Conservation (phyloP, 345 rosid species). For the Sisymbrium irio region DNA sequence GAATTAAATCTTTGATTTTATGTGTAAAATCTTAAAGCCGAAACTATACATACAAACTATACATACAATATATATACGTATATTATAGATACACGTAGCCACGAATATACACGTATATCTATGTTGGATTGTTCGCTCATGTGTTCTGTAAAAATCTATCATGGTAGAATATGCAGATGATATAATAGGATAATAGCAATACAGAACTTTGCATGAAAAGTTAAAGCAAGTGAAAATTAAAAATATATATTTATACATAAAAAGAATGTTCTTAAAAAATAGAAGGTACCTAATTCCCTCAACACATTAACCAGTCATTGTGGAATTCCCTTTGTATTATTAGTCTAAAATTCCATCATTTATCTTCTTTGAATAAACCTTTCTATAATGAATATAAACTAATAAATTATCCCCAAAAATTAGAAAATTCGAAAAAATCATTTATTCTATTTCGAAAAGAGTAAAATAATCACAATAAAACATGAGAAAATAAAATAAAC, state of each 20-base stretch:
- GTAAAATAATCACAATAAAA: not conserved
- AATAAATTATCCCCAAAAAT: not conserved
- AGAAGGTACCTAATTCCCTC: conserved; percentile 38
- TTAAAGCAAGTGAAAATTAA: conserved; percentile 3
- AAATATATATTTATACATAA: not conserved
- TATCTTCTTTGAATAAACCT: not conserved
- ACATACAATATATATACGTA: not conserved
- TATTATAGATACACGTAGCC: not conserved
- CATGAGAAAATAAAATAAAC: not conserved
- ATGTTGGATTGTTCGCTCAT: conserved; percentile 28
- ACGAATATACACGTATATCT: conserved; percentile 33
- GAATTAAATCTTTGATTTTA: not conserved
- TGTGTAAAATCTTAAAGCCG: not conserved
- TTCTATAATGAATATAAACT: not conserved
- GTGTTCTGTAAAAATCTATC: conserved; percentile 19
- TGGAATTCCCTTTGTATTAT: conserved; percentile 29
- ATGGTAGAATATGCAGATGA: conserved; percentile 34
- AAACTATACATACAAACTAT: not conserved
- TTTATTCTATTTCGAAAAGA: not conserved
- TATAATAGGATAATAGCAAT: conserved; percentile 29
- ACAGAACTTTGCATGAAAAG: conserved; percentile 30
- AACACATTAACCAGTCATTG: conserved; percentile 32
- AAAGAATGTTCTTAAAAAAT: conserved; percentile 20
- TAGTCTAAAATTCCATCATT: conserved; percentile 3
- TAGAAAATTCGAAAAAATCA: not conserved